These are phyloP conservation scores for Colletotrichum shisoi DNA, from an alignment of 2,329 filamentous ascomycete genomes.

Conservation along the genomic window DNA sequence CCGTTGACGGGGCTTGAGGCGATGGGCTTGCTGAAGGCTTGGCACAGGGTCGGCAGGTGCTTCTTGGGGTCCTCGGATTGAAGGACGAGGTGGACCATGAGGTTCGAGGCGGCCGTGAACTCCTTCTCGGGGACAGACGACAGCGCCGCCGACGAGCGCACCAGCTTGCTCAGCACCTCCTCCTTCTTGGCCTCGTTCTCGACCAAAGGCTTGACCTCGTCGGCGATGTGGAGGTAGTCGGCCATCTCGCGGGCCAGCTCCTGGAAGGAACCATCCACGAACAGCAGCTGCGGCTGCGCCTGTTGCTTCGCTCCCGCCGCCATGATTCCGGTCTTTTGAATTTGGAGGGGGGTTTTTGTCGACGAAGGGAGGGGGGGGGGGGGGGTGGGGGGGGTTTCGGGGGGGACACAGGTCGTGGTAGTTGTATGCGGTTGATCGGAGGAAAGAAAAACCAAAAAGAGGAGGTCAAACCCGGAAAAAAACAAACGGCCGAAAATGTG, in stretches of 20 bases:
- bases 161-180: slow-evolving; percentile 87
- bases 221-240: slow-evolving; percentile 86
- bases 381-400: slow-evolving; percentile 33
- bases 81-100: slow-evolving; percentile 90
- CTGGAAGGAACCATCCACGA: slow-evolving; percentile 90
- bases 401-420: slow-evolving; percentile 27
- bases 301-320: slow-evolving; percentile 50
- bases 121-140: slow-evolving; percentile 94
- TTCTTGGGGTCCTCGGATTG: slow-evolving; percentile 85
- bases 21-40: slow-evolving; percentile 87
- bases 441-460: slow-evolving; percentile 40
- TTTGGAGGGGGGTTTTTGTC: slow-evolving; percentile 24
- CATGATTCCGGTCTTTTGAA: slow-evolving; percentile 42
- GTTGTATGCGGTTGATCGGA: slow-evolving; percentile 32
- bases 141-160: slow-evolving; percentile 77
- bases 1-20: slow-evolving; percentile 86
- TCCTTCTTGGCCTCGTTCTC: slow-evolving; percentile 73
- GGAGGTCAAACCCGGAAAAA: slow-evolving; percentile 37
- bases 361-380: slow-evolving; percentile 29
- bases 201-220: slow-evolving; percentile 77
- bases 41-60: slow-evolving; percentile 87
- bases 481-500: slow-evolving; percentile 37
- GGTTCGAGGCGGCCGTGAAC: slow-evolving; percentile 94
- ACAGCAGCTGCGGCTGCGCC: slow-evolving; percentile 68
- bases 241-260: slow-evolving; percentile 95